Evolutionary conservation across 1,284 basidiomycete genomes (phyloP), one percentile per base, ranked within the genome.

Genomic region (Tremellales sp.): DNA sequence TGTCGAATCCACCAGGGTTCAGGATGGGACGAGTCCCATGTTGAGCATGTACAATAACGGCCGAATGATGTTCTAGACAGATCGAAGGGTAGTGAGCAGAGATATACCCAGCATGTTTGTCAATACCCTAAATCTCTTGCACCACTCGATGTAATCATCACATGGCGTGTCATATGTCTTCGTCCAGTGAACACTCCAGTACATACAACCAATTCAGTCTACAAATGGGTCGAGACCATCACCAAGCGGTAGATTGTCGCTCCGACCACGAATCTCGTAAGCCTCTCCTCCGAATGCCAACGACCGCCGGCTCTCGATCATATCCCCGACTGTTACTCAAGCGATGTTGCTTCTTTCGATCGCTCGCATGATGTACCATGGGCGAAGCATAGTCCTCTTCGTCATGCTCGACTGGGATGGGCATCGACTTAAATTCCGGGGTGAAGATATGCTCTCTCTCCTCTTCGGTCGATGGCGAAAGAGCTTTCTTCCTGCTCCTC

Each of bases 41-140:
- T 49, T 64, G 31, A 55, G 52, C 50, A 73, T 75, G 69, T 75
- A 75, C 52, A 56, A 55, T 49, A 75, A 75, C 54, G 72, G 68
- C 10, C 71, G 69, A 58, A 57, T 75, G 35, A 66, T 75, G 68
- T 75, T 75, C 46, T 75, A 62, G 45, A 29, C 37, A 7, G 10
- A n/a, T 25, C 10, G 29, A 31, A 31, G 29, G 29, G 29, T 15
- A 15, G 29, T 31, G n/a, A n/a, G n/a, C n/a, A n/a, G n/a, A n/a
- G n/a, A n/a, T n/a, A n/a, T n/a, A n/a, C n/a, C n/a, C n/a, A n/a
- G n/a, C n/a, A n/a, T n/a, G n/a, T n/a, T n/a, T n/a, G n/a, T n/a
- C n/a, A n/a, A n/a, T n/a, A n/a, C n/a, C n/a, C n/a, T n/a, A n/a
- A n/a, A n/a, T n/a, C n/a, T n/a, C n/a, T n/a, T n/a, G n/a, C n/a